These are phyloP conservation scores for Starmerella etchellsii DNA, from an alignment of 805 yeast genomes.

Conservation along the genomic window DNA sequence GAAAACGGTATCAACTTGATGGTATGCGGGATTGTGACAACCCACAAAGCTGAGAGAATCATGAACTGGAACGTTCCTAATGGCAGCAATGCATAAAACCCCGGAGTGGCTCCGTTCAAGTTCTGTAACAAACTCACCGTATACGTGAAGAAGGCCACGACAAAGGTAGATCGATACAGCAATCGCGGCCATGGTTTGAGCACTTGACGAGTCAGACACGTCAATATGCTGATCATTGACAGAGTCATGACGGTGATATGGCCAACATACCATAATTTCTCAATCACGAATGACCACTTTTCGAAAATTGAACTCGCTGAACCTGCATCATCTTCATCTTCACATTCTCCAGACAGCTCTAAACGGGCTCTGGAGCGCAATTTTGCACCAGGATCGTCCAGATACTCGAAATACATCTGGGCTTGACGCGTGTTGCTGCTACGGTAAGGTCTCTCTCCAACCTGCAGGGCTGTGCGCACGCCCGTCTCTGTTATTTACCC, in stretches of 20 bases:
- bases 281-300: constrained; percentile 4
- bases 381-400: constrained; percentile 3
- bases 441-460: too few species aligned
- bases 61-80: constrained; percentile 66
- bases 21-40: constrained; percentile 45
- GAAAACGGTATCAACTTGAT: constrained; percentile 59
- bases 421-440: not conserved
- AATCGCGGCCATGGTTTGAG: constrained; percentile 18
- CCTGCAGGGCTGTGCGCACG: too few species aligned
- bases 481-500: too few species aligned
- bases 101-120: constrained; percentile 49
- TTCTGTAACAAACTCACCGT: constrained; percentile 26
- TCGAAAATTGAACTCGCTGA: not conserved
- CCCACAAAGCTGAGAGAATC: constrained; percentile 40
- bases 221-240: constrained; percentile 8
- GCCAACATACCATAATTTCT: constrained; percentile 14
- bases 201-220: constrained; percentile 21
- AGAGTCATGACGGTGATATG: constrained; percentile 9
- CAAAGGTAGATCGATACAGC: constrained; percentile 22
- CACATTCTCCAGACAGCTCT: too few species aligned
- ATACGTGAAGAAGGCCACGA: constrained; percentile 19
- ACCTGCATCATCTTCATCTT: too few species aligned
- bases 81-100: constrained; percentile 49
- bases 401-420: not conserved
- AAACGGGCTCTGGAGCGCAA: not conserved